Percentiles rank a stretch among this genome's conserved stretches.
Conservation (phyloP, 768 basidiomycete species). For the Rhodotorula kratochvilovae region DNA sequence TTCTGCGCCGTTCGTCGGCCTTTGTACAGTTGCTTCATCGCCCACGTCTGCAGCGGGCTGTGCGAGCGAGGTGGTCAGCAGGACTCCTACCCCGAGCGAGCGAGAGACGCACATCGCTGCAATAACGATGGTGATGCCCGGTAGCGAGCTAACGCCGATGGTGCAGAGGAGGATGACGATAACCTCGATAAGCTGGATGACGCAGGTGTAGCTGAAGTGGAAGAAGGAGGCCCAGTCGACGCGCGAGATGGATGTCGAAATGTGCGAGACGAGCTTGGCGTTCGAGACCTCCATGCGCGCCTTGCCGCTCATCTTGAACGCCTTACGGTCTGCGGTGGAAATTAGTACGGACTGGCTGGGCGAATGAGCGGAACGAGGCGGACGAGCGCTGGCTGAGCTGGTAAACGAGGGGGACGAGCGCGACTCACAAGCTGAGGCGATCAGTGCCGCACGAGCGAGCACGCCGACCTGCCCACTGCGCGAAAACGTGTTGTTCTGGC, state of each 20-base stretch:
- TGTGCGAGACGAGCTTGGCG: slow-evolving; percentile 86
- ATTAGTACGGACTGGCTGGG: too few relatives aligned
- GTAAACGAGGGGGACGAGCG: neutral
- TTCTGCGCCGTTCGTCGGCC: slow-evolving; percentile 68
- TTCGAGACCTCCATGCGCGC: slow-evolving; percentile 74
- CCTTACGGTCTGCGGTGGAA: slow-evolving; percentile 54
- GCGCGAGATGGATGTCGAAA: slow-evolving; percentile 84
- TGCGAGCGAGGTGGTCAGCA: slow-evolving; percentile 27
- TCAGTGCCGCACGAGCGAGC: slow-evolving; percentile 74
- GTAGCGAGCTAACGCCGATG: slow-evolving; percentile 60
- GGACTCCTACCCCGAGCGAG: too few relatives aligned
- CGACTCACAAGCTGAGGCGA: slow-evolving; percentile 63
- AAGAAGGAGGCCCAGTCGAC: slow-evolving; percentile 67
- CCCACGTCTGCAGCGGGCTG: slow-evolving; percentile 66
- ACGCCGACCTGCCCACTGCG: slow-evolving; percentile 64
- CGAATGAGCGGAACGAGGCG: neutral
- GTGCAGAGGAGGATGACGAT: slow-evolving; percentile 67
- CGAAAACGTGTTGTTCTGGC: slow-evolving; percentile 48
- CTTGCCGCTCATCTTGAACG: slow-evolving; percentile 68
- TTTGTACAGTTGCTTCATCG: slow-evolving; percentile 68
- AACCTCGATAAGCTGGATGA: slow-evolving; percentile 72
- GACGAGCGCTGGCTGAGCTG: neutral
- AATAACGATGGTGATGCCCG: slow-evolving; percentile 61
- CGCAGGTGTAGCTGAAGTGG: slow-evolving; percentile 55
- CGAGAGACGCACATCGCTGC: slow-evolving; percentile 44